A percentile compares a stretch with the other conserved stretches of the same genome.
phyloP scores from a whole-genome alignment of 164 flowering plant genomes.

The Macadamia integrifolia region DNA sequence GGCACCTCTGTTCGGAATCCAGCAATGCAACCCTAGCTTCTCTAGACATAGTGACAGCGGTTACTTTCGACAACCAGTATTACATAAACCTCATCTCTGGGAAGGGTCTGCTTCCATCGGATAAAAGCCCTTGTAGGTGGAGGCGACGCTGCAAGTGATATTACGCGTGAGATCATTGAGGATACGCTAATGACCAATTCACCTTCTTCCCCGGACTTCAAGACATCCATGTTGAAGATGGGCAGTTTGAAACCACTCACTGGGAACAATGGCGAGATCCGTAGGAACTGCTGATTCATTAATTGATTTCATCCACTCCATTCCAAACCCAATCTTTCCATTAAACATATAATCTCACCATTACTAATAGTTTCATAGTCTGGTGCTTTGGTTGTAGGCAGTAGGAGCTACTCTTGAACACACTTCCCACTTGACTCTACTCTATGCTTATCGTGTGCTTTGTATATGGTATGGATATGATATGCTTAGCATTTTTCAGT shows the following conservation, averaged over 20 bases:
- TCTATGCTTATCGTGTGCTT: too few relatives aligned
- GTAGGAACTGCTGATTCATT: slow-evolving; percentile 42
- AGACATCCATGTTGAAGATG: slow-evolving; percentile 60
- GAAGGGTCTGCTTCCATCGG: slow-evolving; percentile 66
- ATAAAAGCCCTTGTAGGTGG: slow-evolving; percentile 43
- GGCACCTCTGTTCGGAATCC: slow-evolving; percentile 31
- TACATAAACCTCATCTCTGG: slow-evolving; percentile 62
- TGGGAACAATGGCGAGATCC: slow-evolving; percentile 41
- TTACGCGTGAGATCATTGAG: slow-evolving; percentile 35
- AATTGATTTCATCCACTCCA: slow-evolving; percentile 17
- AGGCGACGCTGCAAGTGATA: slow-evolving; percentile 5
- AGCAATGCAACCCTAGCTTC: slow-evolving; percentile 35
- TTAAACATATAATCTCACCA: too few relatives aligned
- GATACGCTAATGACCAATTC: slow-evolving; percentile 32
- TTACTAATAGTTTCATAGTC: too few relatives aligned
- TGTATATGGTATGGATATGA: too few relatives aligned
- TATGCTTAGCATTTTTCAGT: too few relatives aligned
- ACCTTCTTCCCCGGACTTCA: slow-evolving; percentile 58
- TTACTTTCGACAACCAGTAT: slow-evolving; percentile 78
- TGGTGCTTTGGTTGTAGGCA: too few relatives aligned
- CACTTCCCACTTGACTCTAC: too few relatives aligned
- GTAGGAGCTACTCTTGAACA: too few relatives aligned
- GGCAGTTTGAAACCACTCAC: slow-evolving; percentile 40
- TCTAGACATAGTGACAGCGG: slow-evolving; percentile 62
- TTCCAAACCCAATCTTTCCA: too few relatives aligned